Evolutionary conservation across 2,329 filamentous ascomycete species (phyloP).

Genomic region (Davidsoniella eucalypti): DNA sequence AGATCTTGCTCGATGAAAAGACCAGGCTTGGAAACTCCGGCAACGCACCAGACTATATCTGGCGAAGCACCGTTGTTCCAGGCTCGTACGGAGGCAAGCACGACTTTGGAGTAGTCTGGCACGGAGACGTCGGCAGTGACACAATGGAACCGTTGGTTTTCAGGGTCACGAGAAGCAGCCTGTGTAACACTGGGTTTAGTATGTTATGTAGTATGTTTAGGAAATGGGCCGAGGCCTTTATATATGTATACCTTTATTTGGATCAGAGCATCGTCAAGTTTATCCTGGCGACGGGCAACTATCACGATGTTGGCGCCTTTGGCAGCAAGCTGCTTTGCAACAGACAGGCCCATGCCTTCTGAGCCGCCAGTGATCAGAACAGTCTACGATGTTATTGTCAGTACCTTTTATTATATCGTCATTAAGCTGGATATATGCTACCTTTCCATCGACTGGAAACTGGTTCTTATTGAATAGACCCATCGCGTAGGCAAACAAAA

Average conservation of each 20-base stretch:
- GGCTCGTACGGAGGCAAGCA: conserved; percentile 53
- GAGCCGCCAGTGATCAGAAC: conserved; percentile 81
- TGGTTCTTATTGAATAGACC: conserved; percentile 54
- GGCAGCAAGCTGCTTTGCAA: conserved; percentile 55
- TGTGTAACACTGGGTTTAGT: conserved; percentile 19
- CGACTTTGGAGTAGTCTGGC: conserved; percentile 48
- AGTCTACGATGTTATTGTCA: conserved; percentile 38
- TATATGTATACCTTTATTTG: conserved; percentile 39
- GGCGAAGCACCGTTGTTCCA: conserved; percentile 65
- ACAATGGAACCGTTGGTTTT: conserved; percentile 62
- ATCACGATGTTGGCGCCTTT: conserved; percentile 81
- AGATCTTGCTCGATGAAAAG: conserved; percentile 64
- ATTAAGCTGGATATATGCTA: conserved; percentile 21
- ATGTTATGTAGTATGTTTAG: not conserved
- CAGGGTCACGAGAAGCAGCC: conserved; percentile 47
- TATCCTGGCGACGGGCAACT: conserved; percentile 59
- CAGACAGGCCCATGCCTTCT: conserved; percentile 73
- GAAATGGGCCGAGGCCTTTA: not conserved
- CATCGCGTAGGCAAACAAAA: conserved; percentile 35
- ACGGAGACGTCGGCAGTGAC: conserved; percentile 70
- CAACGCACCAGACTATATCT: conserved; percentile 84
- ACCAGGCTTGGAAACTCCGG: conserved; percentile 55
- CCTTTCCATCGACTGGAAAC: conserved; percentile 73
- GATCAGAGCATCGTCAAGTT: conserved; percentile 52
- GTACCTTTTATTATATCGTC: not conserved